Conservation (phyloP, 805 yeast species). For the Yamadazyma endophytica region DNA sequence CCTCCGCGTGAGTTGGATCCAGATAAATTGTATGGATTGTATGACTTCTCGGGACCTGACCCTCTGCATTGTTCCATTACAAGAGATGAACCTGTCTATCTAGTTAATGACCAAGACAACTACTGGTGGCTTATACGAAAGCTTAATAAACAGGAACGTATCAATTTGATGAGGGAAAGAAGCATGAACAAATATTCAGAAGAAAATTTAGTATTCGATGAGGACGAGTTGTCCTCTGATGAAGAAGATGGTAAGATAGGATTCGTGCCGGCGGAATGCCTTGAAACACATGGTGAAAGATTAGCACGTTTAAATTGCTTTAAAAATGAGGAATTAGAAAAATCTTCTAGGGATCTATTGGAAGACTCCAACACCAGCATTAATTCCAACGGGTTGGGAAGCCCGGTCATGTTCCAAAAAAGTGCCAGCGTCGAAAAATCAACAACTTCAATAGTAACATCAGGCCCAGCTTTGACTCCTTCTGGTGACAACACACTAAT, state of each 20-base stretch:
- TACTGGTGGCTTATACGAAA: constrained; percentile 93
- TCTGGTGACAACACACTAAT: constrained; percentile 11
- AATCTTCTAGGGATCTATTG: constrained; percentile 15
- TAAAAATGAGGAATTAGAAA: constrained; percentile 74
- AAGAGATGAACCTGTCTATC: constrained; percentile 76
- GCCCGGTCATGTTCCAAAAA: constrained; percentile 13
- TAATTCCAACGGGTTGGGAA: constrained; percentile 8
- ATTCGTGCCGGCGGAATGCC: constrained; percentile 93
- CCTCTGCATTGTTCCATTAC: constrained; percentile 81
- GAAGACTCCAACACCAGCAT: constrained; percentile 4
- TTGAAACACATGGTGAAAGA: constrained; percentile 88
- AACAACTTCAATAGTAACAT: background rate
- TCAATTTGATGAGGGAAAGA: constrained; percentile 11
- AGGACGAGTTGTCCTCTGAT: constrained; percentile 13
- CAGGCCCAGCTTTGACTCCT: too few relatives aligned
- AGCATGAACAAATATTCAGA: constrained; percentile 9
- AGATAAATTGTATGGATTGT: constrained; percentile 76
- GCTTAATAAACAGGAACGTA: constrained; percentile 32
- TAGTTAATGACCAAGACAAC: constrained; percentile 83
- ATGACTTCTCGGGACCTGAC: constrained; percentile 87
- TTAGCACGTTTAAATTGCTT: constrained; percentile 89
- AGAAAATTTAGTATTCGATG: constrained; percentile 13
- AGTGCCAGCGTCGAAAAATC: too few relatives aligned
- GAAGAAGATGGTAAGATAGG: constrained; percentile 74
- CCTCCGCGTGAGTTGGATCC: constrained; percentile 85